Evolutionary conservation across 1,139 yeast genomes (phyloP), one percentile per base, ranked within the genome.

Genomic region (Pichia sp.): DNA sequence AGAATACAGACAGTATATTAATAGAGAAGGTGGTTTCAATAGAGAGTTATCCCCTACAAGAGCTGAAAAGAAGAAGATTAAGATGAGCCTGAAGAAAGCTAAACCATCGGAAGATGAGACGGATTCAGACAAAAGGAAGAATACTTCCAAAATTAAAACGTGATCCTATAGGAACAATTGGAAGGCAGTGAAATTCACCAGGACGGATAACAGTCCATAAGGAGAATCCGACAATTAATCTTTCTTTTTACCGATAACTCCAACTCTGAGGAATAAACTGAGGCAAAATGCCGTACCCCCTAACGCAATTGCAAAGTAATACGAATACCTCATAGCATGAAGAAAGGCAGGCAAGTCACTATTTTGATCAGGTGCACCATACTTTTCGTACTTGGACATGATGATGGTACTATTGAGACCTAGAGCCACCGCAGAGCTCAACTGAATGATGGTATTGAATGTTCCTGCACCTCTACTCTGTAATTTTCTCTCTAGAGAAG

Each of bases 1-100:
- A 1, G 67, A 67, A 31, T 77, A 72, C 51, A 65, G 86, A 40
- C 86, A 78, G 57, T 79, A 78, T 47, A 77, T 79, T 78, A 77
- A 78, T 52, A 60, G 84, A 29, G 62, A 58, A 9, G 72, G 72
- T 39, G 83, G 83, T 1, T 77, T 74, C 54, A 77, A 76, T 48
- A 59, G 84, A 38, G 71, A 75, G 1, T 53, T 77, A 34, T 75
- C 82, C 12, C 82, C 82, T 1, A 62, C 64, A 5, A 48, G 66
- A 31, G 39, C 33, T 13, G 46, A 48, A 28, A 42, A 39, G 29
- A 46, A 46, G 33, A 37, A 33, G 12, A 34, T 35, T 12, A 39
- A 39, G 27, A 16, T 37, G n/a, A 18, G 29, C 6, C 15, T 40
- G 5, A 37, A 39, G 14, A 40, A 42, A 12, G 18, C 22, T 12